phyloP scores from a whole-genome alignment of 176 grass and related monocot species.

The Oryza longistaminata region DNA sequence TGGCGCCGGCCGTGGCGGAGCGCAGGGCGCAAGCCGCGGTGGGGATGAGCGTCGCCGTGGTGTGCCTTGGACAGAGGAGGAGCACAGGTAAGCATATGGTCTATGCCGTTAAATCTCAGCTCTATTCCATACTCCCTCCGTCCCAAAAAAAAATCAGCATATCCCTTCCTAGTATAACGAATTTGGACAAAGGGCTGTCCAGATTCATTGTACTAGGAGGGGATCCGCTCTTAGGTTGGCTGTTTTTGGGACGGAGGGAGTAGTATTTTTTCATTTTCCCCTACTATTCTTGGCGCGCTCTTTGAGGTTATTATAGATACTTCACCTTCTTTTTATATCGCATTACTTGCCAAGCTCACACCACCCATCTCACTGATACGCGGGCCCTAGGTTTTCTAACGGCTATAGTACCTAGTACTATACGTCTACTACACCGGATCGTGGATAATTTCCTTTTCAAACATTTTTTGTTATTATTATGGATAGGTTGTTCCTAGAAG shows the following conservation, averaged over 20 bases:
- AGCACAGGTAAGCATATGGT: constrained; percentile 54
- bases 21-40: background rate
- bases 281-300: background rate
- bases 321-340: constrained; percentile 20
- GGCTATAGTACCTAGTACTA: background rate
- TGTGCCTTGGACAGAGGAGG: constrained; percentile 87
- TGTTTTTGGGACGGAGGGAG: too few species aligned
- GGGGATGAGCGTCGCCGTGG: constrained; percentile 63
- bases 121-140: background rate
- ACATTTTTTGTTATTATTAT: too few species aligned
- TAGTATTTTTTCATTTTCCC: background rate
- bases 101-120: background rate
- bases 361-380: background rate
- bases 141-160: too few species aligned
- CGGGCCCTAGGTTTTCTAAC: background rate
- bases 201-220: too few species aligned
- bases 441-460: too few species aligned
- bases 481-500: constrained; percentile 66
- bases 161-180: too few species aligned
- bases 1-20: background rate
- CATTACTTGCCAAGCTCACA: constrained; percentile 10
- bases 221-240: too few species aligned
- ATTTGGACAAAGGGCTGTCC: too few species aligned
- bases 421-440: background rate
- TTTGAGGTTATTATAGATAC: constrained; percentile 20